Evolutionary conservation across 768 basidiomycete species (phyloP).

Genomic region (Tricholoma hemisulphureum): DNA sequence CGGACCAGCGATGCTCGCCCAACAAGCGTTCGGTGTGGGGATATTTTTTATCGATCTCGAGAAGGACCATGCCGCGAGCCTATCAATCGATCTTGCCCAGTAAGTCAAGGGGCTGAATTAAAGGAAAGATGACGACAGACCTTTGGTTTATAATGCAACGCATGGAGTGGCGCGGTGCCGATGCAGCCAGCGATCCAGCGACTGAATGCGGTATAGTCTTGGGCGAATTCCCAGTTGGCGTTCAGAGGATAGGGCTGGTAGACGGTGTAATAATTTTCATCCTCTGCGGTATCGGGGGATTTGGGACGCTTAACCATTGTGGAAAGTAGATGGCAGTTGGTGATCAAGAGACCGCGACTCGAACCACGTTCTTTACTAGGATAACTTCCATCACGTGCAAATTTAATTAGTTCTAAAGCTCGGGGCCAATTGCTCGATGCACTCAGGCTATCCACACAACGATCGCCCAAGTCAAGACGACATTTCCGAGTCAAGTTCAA

Average conservation of each 20-base stretch:
- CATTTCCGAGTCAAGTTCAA: too few relatives aligned
- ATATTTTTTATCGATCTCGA: conserved; percentile 44
- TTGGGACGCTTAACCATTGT: conserved; percentile 42
- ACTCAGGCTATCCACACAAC: too few relatives aligned
- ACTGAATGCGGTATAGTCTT: conserved; percentile 40
- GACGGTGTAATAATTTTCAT: conserved; percentile 46
- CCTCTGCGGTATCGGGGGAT: conserved; percentile 41
- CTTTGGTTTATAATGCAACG: conserved; percentile 48
- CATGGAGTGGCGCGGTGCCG: conserved; percentile 35
- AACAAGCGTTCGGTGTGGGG: conserved; percentile 36
- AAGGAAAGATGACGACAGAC: conserved; percentile 26
- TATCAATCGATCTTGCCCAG: conserved; percentile 12
- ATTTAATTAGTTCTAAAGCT: too few relatives aligned
- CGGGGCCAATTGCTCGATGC: too few relatives aligned
- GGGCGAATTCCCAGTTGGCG: conserved; percentile 42
- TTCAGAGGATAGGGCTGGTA: conserved; percentile 50
- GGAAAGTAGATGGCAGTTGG: too few relatives aligned
- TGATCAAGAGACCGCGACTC: too few relatives aligned
- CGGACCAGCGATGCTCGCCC: conserved; percentile 51
- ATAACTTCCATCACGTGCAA: too few relatives aligned
- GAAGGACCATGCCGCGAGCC: conserved; percentile 48
- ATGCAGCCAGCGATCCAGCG: conserved; percentile 49
- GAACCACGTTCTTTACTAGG: too few relatives aligned
- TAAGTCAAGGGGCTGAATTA: conserved; percentile 2
- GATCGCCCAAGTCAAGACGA: too few relatives aligned